Evolutionary conservation across 2,329 filamentous ascomycete genomes (phyloP), one percentile per base, ranked within the genome.

Genomic region (Talaromyces funiculosus): DNA sequence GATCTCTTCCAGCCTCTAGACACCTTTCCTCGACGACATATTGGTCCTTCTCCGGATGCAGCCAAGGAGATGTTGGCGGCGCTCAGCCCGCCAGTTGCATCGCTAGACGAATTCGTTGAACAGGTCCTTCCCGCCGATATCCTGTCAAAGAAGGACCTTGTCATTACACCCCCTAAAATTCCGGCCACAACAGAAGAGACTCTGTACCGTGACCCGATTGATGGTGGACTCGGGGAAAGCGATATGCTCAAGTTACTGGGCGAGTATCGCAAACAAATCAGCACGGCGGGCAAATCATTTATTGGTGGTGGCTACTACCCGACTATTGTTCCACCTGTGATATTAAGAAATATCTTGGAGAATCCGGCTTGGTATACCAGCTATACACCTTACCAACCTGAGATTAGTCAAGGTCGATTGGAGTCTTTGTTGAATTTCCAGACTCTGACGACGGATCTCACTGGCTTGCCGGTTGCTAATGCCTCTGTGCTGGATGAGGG

Each of bases 291-390:
- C 65, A 87, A 76, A 61, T 72, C 85, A 70, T 89, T 93, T 71
- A 92, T 96, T 66, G 93, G 93, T 4, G 86, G 84, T 61, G 93
- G 93, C 61, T 97, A 97, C 81, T 91, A 93, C 66, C 88, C 86
- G 37, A 93, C 91, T n/a, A 84, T 88, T 66, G 88, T 90, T 0
- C 93, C 93, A 4, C 85, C 90, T 60, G 92, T 97, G 61, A 96
- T 97, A 73, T 90, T 94, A 81, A 84, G 92, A 67, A 97, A 97
- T 72, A 83, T 97, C 4, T 80, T 97, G 61, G 92, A 97, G 81
- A 93, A 89, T 73, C 93, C 93, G 4, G 92, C 88, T 9, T 97
- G 93, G 93, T 97, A 97, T 75, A 97, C 93, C 42, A 96, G 92
- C 78, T 97, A 97, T 75, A 97, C 93, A 0, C 93, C 93, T 16